phyloP scores from a whole-genome alignment of 106 monocot genomes.

The Xerophyta viscosa region DNA sequence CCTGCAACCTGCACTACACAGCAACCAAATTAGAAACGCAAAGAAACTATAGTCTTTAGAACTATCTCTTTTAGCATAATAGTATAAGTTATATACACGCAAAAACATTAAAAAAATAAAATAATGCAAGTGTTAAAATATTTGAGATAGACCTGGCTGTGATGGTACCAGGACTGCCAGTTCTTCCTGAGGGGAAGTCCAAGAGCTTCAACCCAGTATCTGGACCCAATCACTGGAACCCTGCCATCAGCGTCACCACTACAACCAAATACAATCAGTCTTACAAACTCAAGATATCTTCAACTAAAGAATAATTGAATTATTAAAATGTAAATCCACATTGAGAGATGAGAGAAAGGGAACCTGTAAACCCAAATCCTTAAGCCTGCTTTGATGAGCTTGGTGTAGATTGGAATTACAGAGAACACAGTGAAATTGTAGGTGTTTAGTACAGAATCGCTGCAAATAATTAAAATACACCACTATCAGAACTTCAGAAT shows the following conservation, averaged over 20 bases:
- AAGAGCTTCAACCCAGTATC: slow-evolving; percentile 76
- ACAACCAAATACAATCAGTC: slow-evolving; percentile 2
- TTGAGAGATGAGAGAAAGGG: neutral
- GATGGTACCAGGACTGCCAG: slow-evolving; percentile 68
- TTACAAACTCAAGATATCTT: too few relatives aligned
- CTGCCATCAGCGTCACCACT: slow-evolving; percentile 91
- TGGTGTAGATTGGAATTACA: slow-evolving; percentile 63
- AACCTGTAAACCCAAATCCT: slow-evolving; percentile 87
- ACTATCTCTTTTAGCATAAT: too few relatives aligned
- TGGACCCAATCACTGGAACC: slow-evolving; percentile 76
- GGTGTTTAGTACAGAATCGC: slow-evolving; percentile 40
- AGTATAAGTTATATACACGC: too few relatives aligned
- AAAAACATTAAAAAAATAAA: too few relatives aligned
- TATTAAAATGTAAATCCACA: neutral
- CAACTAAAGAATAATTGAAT: neutral
- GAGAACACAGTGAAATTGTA: slow-evolving; percentile 74
- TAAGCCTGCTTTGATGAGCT: slow-evolving; percentile 69
- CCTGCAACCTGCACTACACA: slow-evolving; percentile 55
- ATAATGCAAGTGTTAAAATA: too few relatives aligned
- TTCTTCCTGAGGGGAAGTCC: slow-evolving; percentile 37
- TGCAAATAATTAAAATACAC: slow-evolving; percentile 14
- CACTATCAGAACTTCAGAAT: neutral
- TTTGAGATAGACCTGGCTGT: slow-evolving; percentile 41
- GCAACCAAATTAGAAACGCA: too few relatives aligned
- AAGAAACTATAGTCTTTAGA: too few relatives aligned